Conservation (phyloP, 257 asterid species). For the Nicotiana undulata region DNA sequence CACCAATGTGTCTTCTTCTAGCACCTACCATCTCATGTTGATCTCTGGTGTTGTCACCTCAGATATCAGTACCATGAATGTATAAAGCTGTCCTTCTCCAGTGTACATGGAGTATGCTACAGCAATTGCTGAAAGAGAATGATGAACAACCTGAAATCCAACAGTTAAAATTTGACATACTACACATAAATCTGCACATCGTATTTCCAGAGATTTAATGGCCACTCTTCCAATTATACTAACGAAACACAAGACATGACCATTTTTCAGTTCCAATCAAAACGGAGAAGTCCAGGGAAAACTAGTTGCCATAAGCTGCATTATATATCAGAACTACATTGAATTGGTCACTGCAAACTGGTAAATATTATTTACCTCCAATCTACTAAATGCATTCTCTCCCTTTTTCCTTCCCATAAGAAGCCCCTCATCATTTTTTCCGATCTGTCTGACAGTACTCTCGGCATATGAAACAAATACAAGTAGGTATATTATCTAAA, state of each 20-base stretch:
- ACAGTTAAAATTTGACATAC: slow-evolving; percentile 20
- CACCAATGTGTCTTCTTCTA: background rate
- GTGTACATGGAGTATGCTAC: slow-evolving; percentile 81
- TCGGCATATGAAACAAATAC: no score
- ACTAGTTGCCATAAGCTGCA: background rate
- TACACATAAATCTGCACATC: background rate
- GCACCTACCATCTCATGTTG: slow-evolving; percentile 81
- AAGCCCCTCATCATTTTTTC: no score
- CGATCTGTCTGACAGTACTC: no score
- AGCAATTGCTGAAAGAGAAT: slow-evolving; percentile 81
- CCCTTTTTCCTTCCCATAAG: no score
- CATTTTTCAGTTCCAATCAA: background rate
- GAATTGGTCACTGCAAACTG: background rate
- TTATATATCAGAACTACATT: background rate
- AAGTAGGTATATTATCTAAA: no score
- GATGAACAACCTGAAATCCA: slow-evolving; percentile 81
- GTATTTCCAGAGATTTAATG: background rate
- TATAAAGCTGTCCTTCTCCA: slow-evolving; percentile 97
- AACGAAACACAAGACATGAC: background rate
- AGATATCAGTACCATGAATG: slow-evolving; percentile 94
- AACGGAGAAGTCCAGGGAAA: background rate
- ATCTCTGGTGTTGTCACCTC: slow-evolving; percentile 92
- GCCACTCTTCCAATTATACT: background rate
- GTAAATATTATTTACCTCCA: background rate
- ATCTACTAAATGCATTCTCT: no score